Base-by-base conservation (phyloP, 2,329 filamentous ascomycete species). In the Aspergillus brasiliensis region DNA sequence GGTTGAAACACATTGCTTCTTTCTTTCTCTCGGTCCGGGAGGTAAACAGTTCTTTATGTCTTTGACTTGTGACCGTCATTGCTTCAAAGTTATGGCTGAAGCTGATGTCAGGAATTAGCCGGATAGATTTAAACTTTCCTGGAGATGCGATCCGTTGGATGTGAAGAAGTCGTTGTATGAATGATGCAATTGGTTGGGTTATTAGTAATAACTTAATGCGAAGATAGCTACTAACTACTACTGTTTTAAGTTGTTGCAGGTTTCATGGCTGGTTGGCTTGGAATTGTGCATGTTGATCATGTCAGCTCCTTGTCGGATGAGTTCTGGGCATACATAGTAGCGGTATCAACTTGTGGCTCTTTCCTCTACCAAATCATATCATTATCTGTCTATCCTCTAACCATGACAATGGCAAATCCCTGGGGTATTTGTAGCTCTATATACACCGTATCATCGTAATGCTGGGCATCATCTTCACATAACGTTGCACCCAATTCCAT, bases 401-500 rank as follows among this genome's bases (percentile, higher is more conserved):
- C 52, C 40, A 55, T 31, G 27, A 31, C n/a, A 25, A 52, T 44
- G 25, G 17, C 37, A 47, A 49, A 52, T 21, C 31, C 25, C 11
- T 37, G 37, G 53, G 57, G 57, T 63, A 58, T 61, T 59, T 48
- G 57, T 56, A 8, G 57, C 44, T 40, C 57, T 55, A 55, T 61
- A 59, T 55, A 58, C 44, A 54, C 57, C 58, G 23, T 62, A 60
- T 64, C 60, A 38, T 60, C 56, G 59, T 58, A 62, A 60, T 62
- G 55, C 60, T 52, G 47, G 57, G 59, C 63, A 61, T 66, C 65
- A 62, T 42, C 55, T 53, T 83, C 77, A 98, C 92, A 97, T 98
- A 46, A 96, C 72, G 48, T 74, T 75, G 76, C 95, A 99, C 61
- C 95, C 94, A 74, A 97, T 86, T 4, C 95, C 95, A 78, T 97